Base-by-base conservation (phyloP, 2,329 filamentous ascomycete genomes). In the Diplodia corticola region DNA sequence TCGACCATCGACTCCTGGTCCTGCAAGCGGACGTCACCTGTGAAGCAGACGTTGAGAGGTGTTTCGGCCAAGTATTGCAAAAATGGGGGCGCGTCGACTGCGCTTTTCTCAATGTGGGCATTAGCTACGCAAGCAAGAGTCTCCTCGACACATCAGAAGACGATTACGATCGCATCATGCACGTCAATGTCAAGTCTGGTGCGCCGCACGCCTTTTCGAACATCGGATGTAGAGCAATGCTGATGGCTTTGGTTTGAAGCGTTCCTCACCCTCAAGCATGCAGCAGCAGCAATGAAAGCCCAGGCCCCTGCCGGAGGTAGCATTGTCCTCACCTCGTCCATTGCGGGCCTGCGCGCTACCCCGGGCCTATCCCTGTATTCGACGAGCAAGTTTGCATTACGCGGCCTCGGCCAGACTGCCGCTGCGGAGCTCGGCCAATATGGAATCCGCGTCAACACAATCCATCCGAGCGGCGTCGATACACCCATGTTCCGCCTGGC, bases 401-500 rank as follows among this genome's bases (percentile, higher is more conserved):
- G 77, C 6, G 78, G 78, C 15, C 74, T 80, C n/a, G 76, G 76
- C 30, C 70, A 76, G 5, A 77, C 77, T 6, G 78, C 78, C 28
- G 77, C 78, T 7, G 72, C 73, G 20, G 78, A 79, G 66, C 70
- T 80, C 4, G 77, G 77, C 9, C 74, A 74, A 35, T 70, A 73
- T 60, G 74, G 74, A 49, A 79, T 79, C 67, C 75, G 78, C 30
- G 78, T 79, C 64, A 80, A 79, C 69, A 79, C 77, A 2, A 76
- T 80, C 17, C 78, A 79, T 67, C 78, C 77, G 5, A 77, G 76
- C 54, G 77, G 76, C 48, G 74, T 80, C 26, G 73, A 78, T 44
- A 74, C 74, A 2, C 74, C 76, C 6, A 74, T 77, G 64, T 79
- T 76, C 64, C 71, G 73, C 40, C 71, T 75, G 37, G 68, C 76